Evolutionary conservation across 257 asterid genomes (phyloP), one percentile per base, ranked within the genome.

Genomic region (Anisodus tanguticus): DNA sequence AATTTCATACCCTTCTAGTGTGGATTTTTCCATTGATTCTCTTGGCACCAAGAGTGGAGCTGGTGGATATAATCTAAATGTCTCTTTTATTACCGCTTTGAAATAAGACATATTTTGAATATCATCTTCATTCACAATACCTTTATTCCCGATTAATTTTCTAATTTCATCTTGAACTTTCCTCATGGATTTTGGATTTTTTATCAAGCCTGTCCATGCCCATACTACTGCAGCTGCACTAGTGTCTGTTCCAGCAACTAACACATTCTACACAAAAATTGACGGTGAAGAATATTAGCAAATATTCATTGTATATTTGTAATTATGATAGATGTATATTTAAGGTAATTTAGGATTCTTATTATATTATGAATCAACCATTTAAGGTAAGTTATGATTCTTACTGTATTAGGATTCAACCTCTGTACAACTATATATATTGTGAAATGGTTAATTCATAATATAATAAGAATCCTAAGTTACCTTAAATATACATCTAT

Each of bases 191-290:
- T 71, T 45, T n/a, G 80, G 39, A 45, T 71, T 71, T 17, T 45
- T 71, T 1, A 71, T 71, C 37, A 71, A 41, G 9, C 57, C 79
- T 43, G 58, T 43, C 80, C 45, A 45, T 9, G 80, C 1, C 80
- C 80, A 71, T 43, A 45, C n/a, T 17, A 19, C 0, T 0, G 1
- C 58, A 71, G 58, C 58, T 3, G 79, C 58, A 1, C 79, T 71
- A 9, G 79, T 71, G 7, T 71, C 79, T 5, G 79, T 9, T 45
- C 79, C 79, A 17, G 39, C 79, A 9, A 71, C 39, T 9, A 71
- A n/a, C 1, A 71, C 17, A 45, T 71, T 9, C 79, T 71, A 71
- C 3, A 47, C 5, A 9, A 72, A 19, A 45, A 9, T 22, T 22
- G 26, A 22, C 26, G 26, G 0, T 22, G 26, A 22, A 22, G 26